Base-by-base conservation (phyloP, 208 protist species). In the Naegleria gruberi region DNA sequence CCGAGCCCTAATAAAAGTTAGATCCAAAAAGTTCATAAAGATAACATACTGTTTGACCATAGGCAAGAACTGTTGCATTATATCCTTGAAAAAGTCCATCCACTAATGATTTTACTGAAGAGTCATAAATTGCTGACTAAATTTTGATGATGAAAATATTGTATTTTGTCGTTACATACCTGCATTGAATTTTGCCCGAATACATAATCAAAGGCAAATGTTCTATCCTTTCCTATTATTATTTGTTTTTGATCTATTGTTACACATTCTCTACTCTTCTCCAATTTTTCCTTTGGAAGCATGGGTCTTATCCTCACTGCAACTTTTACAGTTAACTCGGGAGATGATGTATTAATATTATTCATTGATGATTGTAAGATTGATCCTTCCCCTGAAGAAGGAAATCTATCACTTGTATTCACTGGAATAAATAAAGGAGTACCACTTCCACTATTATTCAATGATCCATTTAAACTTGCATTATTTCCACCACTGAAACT, bases 171-270 rank as follows among this genome's bases (percentile, higher is more conserved):
- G 19, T 34, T 42, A 86, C 82, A 37, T 30, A 86, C 91, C 40
- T 94, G 93, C 42, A 86, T 93, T 15, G 93, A 90, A 37, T 93
- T 87, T 74, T 91, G 91, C 89, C 93, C 93, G 90, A 98, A 97
- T 34, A 98, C 94, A 77, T 90, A 90, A 92, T 98, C 97, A 90
- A 98, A 98, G 6, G 95, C 96, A 73, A 98, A 98, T 4, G 89
- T 90, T 44, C 94, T 94, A 34, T 94, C 90, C 19, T 96, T 95
- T 73, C 97, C 96, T n/a, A 98, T 91, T 1, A 91, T 81, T 81
- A 98, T 90, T 90, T 97, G 95, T n/a, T 93, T 93, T n/a, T 41
- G 47, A 10, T 90, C 89, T 12, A 95, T 92, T 91, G 94, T 73
- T 89, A 89, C 87, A 30, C 87, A 89, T 46, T 81, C 65, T 30